phyloP scores from a whole-genome alignment of 108 stramenopile genomes.

The Bacterosira constricta region DNA sequence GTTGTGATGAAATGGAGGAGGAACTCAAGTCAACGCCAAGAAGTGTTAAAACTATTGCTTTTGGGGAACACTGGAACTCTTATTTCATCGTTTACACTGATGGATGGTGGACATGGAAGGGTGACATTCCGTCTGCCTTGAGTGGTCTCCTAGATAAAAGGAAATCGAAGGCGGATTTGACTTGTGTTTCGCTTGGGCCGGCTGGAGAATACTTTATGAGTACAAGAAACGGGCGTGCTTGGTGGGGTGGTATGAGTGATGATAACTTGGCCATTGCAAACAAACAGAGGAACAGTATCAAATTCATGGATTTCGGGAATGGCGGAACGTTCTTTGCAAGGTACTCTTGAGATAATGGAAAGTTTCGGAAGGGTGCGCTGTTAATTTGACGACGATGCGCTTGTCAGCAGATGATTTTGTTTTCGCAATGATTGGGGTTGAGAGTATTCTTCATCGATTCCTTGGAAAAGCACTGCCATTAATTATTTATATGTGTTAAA shows the following conservation, averaged over 20 bases:
- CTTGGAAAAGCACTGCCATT: no score
- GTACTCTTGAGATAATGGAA: no score
- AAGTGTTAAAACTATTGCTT: constrained; percentile 50
- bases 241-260: constrained; percentile 67
- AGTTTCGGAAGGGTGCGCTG: no score
- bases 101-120: constrained; percentile 62
- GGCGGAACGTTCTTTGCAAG: no score
- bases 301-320: no score
- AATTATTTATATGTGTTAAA: no score
- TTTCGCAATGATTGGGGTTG: no score
- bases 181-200: constrained; percentile 60
- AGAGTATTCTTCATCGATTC: no score
- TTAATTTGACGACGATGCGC: no score
- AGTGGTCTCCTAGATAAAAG: constrained; percentile 47
- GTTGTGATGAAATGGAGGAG: constrained; percentile 55
- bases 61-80: constrained; percentile 62
- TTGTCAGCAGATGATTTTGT: no score
- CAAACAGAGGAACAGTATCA: not conserved
- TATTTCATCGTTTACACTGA: constrained; percentile 67
- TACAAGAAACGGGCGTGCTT: constrained; percentile 61
- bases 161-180: constrained; percentile 49
- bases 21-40: constrained; percentile 32
- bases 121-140: constrained; percentile 52
- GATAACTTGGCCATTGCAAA: constrained; percentile 7
- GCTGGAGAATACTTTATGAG: constrained; percentile 70